Percentiles rank a stretch among this genome's conserved stretches.
These are phyloP conservation scores for Erodium texanum DNA, from an alignment of 441 rosid genomes.

Conservation along the genomic window DNA sequence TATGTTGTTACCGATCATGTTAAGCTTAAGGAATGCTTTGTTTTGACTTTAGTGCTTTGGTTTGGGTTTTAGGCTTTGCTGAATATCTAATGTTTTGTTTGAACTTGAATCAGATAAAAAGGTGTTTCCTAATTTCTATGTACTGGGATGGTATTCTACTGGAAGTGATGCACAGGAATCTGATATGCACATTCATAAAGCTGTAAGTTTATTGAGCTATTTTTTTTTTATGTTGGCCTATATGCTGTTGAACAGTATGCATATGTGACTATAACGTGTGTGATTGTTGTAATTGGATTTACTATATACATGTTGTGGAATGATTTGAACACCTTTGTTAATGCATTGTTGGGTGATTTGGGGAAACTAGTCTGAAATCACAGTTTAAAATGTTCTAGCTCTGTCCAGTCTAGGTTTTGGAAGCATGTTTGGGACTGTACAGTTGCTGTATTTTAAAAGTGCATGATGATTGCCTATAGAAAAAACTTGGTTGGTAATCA, in stretches of 20 bases:
- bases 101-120: constrained; percentile 50
- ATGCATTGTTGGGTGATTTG: background rate
- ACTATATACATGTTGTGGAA: background rate
- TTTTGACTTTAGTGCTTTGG: background rate
- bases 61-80: background rate
- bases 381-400: background rate
- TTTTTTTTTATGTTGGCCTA: background rate
- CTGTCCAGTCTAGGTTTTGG: no score
- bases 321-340: background rate
- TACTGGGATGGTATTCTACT: constrained; percentile 91
- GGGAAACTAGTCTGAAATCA: background rate
- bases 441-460: no score
- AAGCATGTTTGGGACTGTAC: no score
- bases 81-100: background rate
- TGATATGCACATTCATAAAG: constrained; percentile 84
- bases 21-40: background rate
- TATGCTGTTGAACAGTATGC: no score
- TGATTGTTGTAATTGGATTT: background rate
- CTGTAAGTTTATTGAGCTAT: constrained; percentile 38
- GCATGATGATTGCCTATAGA: no score
- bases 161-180: constrained; percentile 83
- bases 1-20: no score
- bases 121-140: constrained; percentile 80
- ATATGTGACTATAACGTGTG: no score
- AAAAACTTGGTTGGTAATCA: no score